Evolutionary conservation across 768 basidiomycete genomes (phyloP), one percentile per base, ranked within the genome.

Genomic region (Stropharia rugosoannulata): DNA sequence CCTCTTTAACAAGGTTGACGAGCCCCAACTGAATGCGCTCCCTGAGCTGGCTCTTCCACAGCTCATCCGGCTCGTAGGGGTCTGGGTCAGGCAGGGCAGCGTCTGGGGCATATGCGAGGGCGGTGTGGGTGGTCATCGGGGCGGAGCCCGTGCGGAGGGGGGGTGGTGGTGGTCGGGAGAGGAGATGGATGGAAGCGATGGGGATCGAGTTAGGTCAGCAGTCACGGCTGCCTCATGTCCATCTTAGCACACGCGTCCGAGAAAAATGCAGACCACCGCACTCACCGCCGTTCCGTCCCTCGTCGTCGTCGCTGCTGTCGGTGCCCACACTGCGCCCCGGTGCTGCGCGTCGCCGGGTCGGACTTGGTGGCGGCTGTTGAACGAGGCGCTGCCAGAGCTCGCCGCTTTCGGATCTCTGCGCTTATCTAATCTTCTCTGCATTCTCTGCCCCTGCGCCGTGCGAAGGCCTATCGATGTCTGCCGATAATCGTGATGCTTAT

Each of bases 191-290:
- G 57, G 55, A 50, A 58, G 63, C 57, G 43, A 61, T 56, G 51
- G 40, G 55, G 48, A 36, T 55, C 54, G 53, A 54, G 49, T 55
- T 51, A 58, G 63, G 62, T 61, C 62, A 64, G 64, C 59, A 56
- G 62, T 61, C 55, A 61, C 61, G 65, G 70, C 59, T 74, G 81
- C 81, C 80, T 82, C 81, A 78, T 83, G 81, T 81, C 75, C 81
- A 78, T 83, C 80, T 81, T 74, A 61, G 77, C 63, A 71, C 79
- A 79, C 78, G 76, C 74, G 76, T 73, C 70, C 64, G 13, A 35
- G 18, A n/a, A 15, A 38, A 29, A 48, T 45, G 4, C 22, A 25
- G 70, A 70, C 61, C 54, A 56, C 54, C 32, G 36, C 58, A 67
- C 68, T 69, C 59, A 68, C 73, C 60, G 59, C 58, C 49, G 54